A percentile compares a stretch with the other conserved stretches of the same genome.
Evolutionary conservation across 2,329 filamentous ascomycete species (phyloP).

Genomic region (Aspergillus ustus): DNA sequence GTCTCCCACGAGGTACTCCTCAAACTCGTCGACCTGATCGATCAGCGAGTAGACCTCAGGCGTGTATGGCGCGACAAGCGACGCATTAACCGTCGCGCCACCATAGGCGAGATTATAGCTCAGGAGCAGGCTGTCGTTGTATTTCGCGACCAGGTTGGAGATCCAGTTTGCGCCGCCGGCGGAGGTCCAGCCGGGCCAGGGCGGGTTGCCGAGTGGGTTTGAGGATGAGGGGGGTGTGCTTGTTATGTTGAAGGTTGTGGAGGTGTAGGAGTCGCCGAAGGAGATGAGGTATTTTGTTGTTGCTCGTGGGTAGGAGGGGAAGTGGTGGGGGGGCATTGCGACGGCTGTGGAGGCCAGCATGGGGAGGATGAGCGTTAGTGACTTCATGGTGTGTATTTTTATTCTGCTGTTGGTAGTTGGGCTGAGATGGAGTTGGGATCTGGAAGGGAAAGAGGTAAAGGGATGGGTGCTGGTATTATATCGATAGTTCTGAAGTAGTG

Average conservation of each 20-base stretch:
- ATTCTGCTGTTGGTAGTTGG: background rate
- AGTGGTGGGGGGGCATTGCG: background rate
- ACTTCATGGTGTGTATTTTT: background rate
- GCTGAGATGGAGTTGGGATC: background rate
- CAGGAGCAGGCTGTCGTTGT: slow-evolving; percentile 12
- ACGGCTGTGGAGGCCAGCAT: slow-evolving; percentile 3
- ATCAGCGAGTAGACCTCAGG: slow-evolving; percentile 12
- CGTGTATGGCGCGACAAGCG: slow-evolving; percentile 12
- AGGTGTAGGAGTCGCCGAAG: slow-evolving; percentile 19
- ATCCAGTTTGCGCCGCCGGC: slow-evolving; percentile 21
- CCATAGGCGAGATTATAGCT: slow-evolving; percentile 19
- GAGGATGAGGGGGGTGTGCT: slow-evolving; percentile 15
- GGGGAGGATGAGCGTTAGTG: background rate
- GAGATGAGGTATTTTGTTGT: slow-evolving; percentile 12
- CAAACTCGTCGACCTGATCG: slow-evolving; percentile 17
- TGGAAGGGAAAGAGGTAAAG: no score
- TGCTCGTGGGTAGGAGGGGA: background rate
- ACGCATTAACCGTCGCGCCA: slow-evolving; percentile 18
- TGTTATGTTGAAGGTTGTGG: slow-evolving; percentile 16
- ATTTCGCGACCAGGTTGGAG: slow-evolving; percentile 6
- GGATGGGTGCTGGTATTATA: background rate
- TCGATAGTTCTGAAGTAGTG: background rate
- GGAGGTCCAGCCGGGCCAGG: slow-evolving; percentile 14
- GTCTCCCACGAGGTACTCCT: background rate
- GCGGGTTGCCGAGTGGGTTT: slow-evolving; percentile 21